Evolutionary conservation across 1,284 basidiomycete species (phyloP), one percentile per base, ranked within the genome.

Genomic region (Trametes versicolor): DNA sequence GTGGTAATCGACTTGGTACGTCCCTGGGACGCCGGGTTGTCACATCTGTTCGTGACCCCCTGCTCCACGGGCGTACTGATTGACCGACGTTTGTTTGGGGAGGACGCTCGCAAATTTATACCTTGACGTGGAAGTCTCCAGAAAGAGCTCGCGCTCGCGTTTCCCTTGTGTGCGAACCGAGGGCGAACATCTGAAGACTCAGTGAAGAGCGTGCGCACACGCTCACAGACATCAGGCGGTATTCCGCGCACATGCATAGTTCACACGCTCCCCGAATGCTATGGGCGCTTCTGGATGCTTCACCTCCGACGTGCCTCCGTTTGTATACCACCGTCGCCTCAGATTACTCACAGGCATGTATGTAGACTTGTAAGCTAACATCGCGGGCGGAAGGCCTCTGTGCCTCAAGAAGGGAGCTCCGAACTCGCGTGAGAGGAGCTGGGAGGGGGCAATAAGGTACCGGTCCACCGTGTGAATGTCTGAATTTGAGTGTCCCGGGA

Each of bases 161-260:
- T 56, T 56, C 54, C 41, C 54, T 56, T 4, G 39, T 23, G 27
- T 56, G 54, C n/a, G 54, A 56, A 32, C 7, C 2, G 12, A 23
- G 9, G 13, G 39, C 10, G 25, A 25, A 17, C n/a, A 17, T 43
- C 27, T 17, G 41, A n/a, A 45, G 17, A 45, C n/a, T n/a, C n/a
- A n/a, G n/a, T n/a, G n/a, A n/a, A n/a, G n/a, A n/a, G n/a, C n/a
- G n/a, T n/a, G n/a, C n/a, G n/a, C n/a, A n/a, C n/a, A n/a, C n/a
- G 19, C 17, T 17, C 29, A 5, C 21, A 27, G n/a, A 47, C 27
- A 25, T 55, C 25, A 54, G 39, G 41, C 8, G 47, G 25, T 25
- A 4, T 56, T 17, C n/a, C n/a, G 48, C 25, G 25, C 25, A 45
- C 43, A 45, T 45, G 43, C 36, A 17, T 15, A 54, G 10, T 15